Evolutionary conservation across 345 rosid genomes (phyloP).

Genomic region (Mercurialis annua): DNA sequence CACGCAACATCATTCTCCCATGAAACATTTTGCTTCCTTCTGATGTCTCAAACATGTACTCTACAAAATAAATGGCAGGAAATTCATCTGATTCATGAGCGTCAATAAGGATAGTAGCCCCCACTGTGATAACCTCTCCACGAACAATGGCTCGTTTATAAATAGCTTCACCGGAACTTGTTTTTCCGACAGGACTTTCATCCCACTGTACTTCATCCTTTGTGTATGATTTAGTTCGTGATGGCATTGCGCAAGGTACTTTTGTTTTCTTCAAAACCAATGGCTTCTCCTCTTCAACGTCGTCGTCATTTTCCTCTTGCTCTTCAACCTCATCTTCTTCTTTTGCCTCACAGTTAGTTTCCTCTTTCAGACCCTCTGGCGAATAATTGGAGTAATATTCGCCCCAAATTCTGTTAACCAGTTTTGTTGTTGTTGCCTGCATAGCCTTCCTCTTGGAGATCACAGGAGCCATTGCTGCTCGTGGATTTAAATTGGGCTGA

Average conservation of each 20-base stretch:
- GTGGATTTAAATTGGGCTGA: constrained; percentile 58
- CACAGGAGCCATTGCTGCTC: constrained; percentile 45
- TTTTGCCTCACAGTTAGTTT: constrained; percentile 13
- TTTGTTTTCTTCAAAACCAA: constrained; percentile 17
- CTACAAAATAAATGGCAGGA: constrained; percentile 25
- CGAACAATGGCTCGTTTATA: constrained; percentile 22
- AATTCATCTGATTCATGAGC: constrained; percentile 13
- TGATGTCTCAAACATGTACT: constrained; percentile 29
- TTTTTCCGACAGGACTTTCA: constrained; percentile 19
- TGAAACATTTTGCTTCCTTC: constrained; percentile 30
- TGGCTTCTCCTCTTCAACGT: constrained; percentile 20
- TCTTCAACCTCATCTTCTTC: constrained; percentile 29
- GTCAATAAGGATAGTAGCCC: constrained; percentile 21
- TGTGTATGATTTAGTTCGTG: constrained; percentile 7
- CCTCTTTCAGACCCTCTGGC: constrained; percentile 19
- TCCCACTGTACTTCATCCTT: constrained; percentile 25
- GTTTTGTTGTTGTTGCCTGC: constrained; percentile 80
- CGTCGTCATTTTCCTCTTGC: constrained; percentile 29
- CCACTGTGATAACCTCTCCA: constrained; percentile 22
- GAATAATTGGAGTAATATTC: constrained; percentile 58
- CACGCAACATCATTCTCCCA: constrained; percentile 27
- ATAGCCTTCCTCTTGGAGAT: constrained; percentile 59
- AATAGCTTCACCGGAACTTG: constrained; percentile 18
- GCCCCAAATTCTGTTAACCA: constrained; percentile 83
- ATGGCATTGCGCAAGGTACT: constrained; percentile 8